Conservation (phyloP, 805 yeast species). For the Candida chauliodis region DNA sequence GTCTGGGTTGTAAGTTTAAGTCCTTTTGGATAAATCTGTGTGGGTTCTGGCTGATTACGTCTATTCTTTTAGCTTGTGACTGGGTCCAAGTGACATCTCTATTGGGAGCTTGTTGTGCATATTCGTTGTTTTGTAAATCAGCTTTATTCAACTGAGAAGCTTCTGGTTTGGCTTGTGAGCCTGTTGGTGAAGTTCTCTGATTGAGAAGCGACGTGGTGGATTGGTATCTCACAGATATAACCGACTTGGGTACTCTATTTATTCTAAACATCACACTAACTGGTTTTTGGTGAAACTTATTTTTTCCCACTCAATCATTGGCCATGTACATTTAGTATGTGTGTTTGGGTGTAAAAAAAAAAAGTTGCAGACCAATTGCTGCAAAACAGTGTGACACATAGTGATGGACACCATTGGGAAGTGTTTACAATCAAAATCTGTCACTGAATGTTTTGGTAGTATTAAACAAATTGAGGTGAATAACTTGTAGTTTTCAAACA, state of each 20-base stretch:
- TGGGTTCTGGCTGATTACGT: slow-evolving; percentile 51
- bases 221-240: background rate
- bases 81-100: slow-evolving; percentile 67
- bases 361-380: too few species aligned
- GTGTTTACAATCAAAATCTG: too few species aligned
- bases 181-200: slow-evolving; percentile 1
- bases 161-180: slow-evolving; percentile 8
- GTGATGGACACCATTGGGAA: too few species aligned
- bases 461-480: too few species aligned
- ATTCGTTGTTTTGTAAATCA: slow-evolving; percentile 19
- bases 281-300: slow-evolving; percentile 4
- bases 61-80: slow-evolving; percentile 59
- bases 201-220: background rate
- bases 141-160: slow-evolving; percentile 23
- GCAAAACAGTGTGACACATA: too few species aligned
- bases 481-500: too few species aligned
- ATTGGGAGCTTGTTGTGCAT: slow-evolving; percentile 71
- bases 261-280: background rate
- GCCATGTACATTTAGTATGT: background rate
- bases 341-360: slow-evolving; percentile 1
- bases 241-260: background rate
- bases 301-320: slow-evolving; percentile 10
- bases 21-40: slow-evolving; percentile 69
- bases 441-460: too few species aligned
- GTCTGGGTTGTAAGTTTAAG: slow-evolving; percentile 65